Base-by-base conservation (phyloP, 768 basidiomycete species). In the Calvatia gigantea region DNA sequence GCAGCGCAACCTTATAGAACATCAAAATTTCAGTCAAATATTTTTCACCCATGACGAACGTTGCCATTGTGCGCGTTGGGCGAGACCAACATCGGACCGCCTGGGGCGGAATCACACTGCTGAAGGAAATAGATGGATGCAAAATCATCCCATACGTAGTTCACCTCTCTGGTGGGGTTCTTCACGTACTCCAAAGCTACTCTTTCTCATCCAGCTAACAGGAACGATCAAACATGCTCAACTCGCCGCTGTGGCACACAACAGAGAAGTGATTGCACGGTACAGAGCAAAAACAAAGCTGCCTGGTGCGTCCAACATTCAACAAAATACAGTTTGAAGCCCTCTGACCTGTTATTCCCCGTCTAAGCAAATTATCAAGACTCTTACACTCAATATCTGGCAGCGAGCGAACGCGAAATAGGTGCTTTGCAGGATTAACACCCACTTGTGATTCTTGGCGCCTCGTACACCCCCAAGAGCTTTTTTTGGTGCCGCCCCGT, bases 171-270 rank as follows among this genome's bases (percentile, higher is more conserved):
- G 91, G 91, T 91, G 51, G 29, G 80, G 68, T 15, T 35, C 17
- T 21, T n/a, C 44, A 7, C 28, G 27, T 23, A n/a, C 28, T 21
- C 27, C 46, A 51, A 4, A 42, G 25, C n/a, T 21, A 21, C 17
- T 42, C 3, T 23, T 21, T 15, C 25, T 25, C 4, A 11, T 4
- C 41, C 41, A 12, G 9, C 4, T 12, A 37, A 21, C 33, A 94
- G 93, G 94, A 0, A 95, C 92, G 0, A 89, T 95, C 54, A 92
- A 88, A 68, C 91, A 95, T 45, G 82, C 83, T 0, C 92, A 94
- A 62, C 68, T 89, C 0, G 86, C 87, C 4, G 87, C 89, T 1
- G 86, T 92, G 37, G 71, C 79, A 29, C 84, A 92, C 61, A 89
- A 93, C 63, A 73, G 87, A 28, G 78, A 82, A 48, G 76, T 89